These are phyloP conservation scores for Scortechinia acanthostroma DNA, from an alignment of 2,329 filamentous ascomycete genomes.

Conservation along the genomic window DNA sequence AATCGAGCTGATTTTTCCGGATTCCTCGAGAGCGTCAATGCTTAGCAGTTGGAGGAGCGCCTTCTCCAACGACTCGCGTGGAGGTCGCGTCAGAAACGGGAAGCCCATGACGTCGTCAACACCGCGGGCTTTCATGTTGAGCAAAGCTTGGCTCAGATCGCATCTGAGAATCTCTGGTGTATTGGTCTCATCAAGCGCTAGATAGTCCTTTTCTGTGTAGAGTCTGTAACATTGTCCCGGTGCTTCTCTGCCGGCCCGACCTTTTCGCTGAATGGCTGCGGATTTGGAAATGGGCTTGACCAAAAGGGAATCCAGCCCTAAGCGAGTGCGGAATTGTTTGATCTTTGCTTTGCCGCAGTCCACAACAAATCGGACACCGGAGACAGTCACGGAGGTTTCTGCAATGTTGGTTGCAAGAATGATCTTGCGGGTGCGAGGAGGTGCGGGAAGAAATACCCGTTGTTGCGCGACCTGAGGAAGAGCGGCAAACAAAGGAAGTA, in stretches of 20 bases:
- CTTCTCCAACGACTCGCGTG: conserved; percentile 75
- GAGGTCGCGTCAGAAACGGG: conserved; percentile 79
- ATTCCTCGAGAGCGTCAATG: conserved; percentile 78
- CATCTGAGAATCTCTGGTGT: conserved; percentile 87
- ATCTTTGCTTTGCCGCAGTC: conserved; percentile 89
- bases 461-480: conserved; percentile 86
- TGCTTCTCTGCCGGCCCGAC: conserved; percentile 79
- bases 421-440: conserved; percentile 79
- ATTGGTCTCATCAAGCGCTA: conserved; percentile 62
- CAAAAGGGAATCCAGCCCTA: conserved; percentile 81
- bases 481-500: conserved; percentile 81
- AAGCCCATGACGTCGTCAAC: conserved; percentile 92
- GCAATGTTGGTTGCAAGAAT: conserved; percentile 94
- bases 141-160: conserved; percentile 78
- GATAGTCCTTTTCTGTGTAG: conserved; percentile 73
- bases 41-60: conserved; percentile 84
- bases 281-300: conserved; percentile 80
- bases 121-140: conserved; percentile 89
- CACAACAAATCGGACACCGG: conserved; percentile 83
- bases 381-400: conserved; percentile 90
- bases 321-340: conserved; percentile 74
- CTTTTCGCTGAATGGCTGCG: conserved; percentile 83
- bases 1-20: conserved; percentile 85
- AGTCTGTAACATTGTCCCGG: conserved; percentile 91
- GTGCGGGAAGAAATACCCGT: conserved; percentile 82